These are phyloP conservation scores for Erodium texanum DNA, from an alignment of 441 rosid species.

Conservation along the genomic window DNA sequence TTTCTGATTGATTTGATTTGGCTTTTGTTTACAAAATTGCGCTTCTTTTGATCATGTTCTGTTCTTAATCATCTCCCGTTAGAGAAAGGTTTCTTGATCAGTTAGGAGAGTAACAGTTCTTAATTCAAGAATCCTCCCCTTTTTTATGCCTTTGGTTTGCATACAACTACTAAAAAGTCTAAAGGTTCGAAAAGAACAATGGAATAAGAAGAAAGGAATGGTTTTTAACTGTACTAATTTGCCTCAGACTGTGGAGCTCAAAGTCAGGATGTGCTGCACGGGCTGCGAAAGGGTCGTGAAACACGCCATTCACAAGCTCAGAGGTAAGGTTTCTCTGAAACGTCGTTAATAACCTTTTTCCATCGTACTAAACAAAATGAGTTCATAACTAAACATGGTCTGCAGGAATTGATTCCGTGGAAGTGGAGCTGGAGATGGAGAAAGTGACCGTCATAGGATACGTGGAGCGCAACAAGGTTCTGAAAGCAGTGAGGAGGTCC, in stretches of 20 bases:
- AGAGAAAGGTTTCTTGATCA: too few species aligned
- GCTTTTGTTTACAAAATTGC: background rate
- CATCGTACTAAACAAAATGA: too few species aligned
- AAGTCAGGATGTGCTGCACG: constrained; percentile 90
- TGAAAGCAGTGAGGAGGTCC: constrained; percentile 71
- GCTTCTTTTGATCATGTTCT: background rate
- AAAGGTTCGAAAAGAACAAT: constrained; percentile 4
- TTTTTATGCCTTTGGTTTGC: constrained; percentile 36
- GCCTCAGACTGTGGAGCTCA: constrained; percentile 79
- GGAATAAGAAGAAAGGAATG: background rate
- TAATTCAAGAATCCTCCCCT: too few species aligned
- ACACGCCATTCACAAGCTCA: constrained; percentile 72
- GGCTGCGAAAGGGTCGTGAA: constrained; percentile 90
- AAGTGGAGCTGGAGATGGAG: constrained; percentile 64
- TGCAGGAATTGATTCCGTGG: constrained; percentile 77
- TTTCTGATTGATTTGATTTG: background rate
- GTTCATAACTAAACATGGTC: too few species aligned
- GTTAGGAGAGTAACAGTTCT: too few species aligned
- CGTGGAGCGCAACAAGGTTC: constrained; percentile 79
- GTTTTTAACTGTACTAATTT: background rate
- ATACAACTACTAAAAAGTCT: constrained; percentile 15
- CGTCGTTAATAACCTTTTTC: background rate
- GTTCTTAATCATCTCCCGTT: too few species aligned
- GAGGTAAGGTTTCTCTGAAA: constrained; percentile 35
- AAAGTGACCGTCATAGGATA: constrained; percentile 79